phyloP scores from a whole-genome alignment of 768 basidiomycete genomes.

The Tylopilus sp. region DNA sequence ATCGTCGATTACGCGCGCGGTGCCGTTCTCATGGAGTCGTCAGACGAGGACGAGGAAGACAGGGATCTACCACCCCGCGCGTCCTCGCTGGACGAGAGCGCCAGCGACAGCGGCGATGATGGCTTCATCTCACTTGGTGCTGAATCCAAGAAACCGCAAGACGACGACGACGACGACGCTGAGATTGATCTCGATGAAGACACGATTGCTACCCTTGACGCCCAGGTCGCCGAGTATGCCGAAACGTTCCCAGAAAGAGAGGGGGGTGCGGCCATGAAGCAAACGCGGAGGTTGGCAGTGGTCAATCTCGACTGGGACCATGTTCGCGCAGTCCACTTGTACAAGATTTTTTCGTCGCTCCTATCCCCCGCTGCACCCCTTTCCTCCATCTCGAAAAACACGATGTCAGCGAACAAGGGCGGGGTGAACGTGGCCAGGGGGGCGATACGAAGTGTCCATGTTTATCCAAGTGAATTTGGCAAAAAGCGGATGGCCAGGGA shows the following conservation, averaged over 20 bases:
- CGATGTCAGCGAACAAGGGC: conserved; percentile 7
- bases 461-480: no score
- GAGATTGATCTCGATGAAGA: no score
- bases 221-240: conserved; percentile 63
- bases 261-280: conserved; percentile 37
- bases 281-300: no score
- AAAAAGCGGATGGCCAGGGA: no score
- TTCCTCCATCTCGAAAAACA: conserved; percentile 26
- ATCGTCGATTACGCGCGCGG: no score
- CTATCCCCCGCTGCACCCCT: conserved; percentile 58
- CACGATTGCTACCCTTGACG: conserved; percentile 65
- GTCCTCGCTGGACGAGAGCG: conserved; percentile 38
- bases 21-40: no score
- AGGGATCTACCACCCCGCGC: no score
- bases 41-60: no score
- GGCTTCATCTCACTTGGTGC: conserved; percentile 51
- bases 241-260: conserved; percentile 45
- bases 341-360: conserved; percentile 90
- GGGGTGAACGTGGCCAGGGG: conserved; percentile 33
- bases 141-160: no score
- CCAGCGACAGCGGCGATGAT: conserved; percentile 45
- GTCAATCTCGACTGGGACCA: no score
- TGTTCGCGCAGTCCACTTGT: conserved; percentile 82
- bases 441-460: no score
- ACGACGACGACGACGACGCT: no score